Conservation (phyloP, 2,329 filamentous ascomycete species). For the Fusarium newnesense region DNA sequence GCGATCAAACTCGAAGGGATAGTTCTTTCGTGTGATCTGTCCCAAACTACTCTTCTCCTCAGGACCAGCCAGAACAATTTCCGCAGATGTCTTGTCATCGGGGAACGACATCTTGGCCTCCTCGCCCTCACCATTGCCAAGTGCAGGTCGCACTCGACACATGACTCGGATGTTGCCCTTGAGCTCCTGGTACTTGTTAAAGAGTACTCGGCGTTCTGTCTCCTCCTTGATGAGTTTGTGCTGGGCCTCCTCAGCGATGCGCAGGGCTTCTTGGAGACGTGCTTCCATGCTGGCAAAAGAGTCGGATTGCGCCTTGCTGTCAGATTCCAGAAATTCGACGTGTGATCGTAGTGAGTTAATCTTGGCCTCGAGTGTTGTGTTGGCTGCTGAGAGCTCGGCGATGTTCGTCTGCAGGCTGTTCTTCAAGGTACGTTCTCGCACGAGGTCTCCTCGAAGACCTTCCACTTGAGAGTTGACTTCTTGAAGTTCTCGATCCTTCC, state of each 20-base stretch:
- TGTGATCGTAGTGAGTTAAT: conserved; percentile 81
- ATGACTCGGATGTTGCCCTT: conserved; percentile 99
- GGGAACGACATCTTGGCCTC: conserved; percentile 83
- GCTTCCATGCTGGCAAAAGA: conserved; percentile 85
- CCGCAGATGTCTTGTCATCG: conserved; percentile 84
- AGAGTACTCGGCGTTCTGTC: conserved; percentile 87
- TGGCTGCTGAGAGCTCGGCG: conserved; percentile 68
- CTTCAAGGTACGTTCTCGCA: conserved; percentile 73
- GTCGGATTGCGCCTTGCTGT: conserved; percentile 87
- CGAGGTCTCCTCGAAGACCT: conserved; percentile 60
- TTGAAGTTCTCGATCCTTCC: conserved; percentile 66
- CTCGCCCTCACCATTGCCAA: conserved; percentile 68
- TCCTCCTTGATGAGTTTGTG: conserved; percentile 92
- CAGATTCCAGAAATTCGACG: conserved; percentile 89
- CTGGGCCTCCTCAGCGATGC: conserved; percentile 74
- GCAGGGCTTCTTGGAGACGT: conserved; percentile 80
- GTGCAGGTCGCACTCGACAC: conserved; percentile 87
- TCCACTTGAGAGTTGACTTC: conserved; percentile 58
- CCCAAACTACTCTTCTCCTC: conserved; percentile 86
- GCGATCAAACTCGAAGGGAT: conserved; percentile 91
- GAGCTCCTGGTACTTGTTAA: conserved; percentile 97
- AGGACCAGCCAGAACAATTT: conserved; percentile 84
- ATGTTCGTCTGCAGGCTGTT: conserved; percentile 62
- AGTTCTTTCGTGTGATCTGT: conserved; percentile 78
- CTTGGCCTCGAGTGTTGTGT: conserved; percentile 76